Percentiles rank a stretch among this genome's conserved stretches.
These are phyloP conservation scores for Anthracocystis setariae DNA, from an alignment of 1,284 basidiomycete species.

Conservation along the genomic window DNA sequence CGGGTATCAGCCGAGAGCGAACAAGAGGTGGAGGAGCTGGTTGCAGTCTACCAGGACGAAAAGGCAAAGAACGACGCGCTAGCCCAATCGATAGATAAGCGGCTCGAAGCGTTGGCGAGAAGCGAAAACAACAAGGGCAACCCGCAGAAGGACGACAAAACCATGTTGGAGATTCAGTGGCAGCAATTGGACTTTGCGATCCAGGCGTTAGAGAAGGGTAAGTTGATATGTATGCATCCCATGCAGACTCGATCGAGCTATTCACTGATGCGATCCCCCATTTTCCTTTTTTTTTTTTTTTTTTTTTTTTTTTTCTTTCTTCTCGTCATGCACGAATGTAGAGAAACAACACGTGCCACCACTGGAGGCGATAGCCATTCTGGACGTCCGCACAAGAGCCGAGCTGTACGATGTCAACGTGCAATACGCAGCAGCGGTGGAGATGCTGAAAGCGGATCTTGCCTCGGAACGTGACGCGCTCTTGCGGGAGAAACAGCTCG, in stretches of 20 bases:
- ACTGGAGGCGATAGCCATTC: conserved; percentile 23
- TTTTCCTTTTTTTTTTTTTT: too few species aligned
- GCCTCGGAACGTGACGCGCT: conserved; percentile 27
- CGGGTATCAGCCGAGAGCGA: conserved; percentile 13
- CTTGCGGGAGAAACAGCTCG: conserved; percentile 27
- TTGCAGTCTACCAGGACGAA: conserved; percentile 40
- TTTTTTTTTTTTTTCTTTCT: background rate
- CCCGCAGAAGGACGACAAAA: conserved; percentile 7
- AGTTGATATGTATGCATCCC: background rate
- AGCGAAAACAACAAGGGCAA: background rate
- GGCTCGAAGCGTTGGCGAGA: conserved; percentile 17
- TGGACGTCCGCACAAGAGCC: conserved; percentile 31
- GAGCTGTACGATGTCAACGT: conserved; percentile 32
- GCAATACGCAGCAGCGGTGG: conserved; percentile 28
- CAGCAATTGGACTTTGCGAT: conserved; percentile 44
- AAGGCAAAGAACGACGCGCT: conserved; percentile 37
- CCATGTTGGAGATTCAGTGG: conserved; percentile 31
- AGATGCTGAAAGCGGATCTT: conserved; percentile 18
- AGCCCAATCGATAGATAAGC: conserved; percentile 19
- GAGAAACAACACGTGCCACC: conserved; percentile 24
- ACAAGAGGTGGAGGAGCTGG: conserved; percentile 23
- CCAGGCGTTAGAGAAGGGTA: conserved; percentile 28
- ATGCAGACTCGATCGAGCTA: too few species aligned
- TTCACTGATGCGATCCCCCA: too few species aligned
- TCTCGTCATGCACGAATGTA: background rate